Evolutionary conservation across 2,329 filamentous ascomycete species (phyloP).

Genomic region (Penicillium decumbens): DNA sequence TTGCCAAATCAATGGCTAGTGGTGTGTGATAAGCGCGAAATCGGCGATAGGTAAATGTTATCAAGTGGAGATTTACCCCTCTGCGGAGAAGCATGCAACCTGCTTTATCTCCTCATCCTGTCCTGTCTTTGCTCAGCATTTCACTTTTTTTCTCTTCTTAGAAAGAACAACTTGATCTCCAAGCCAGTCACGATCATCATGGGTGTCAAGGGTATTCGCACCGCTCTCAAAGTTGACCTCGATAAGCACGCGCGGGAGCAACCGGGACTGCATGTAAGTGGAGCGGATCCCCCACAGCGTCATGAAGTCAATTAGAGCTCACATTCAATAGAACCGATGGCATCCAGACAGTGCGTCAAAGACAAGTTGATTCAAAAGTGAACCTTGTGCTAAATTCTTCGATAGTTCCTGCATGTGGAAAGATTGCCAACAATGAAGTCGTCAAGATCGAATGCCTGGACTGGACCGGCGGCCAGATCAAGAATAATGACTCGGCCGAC

Average conservation of each 20-base stretch:
- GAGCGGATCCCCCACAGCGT: conserved; percentile 6
- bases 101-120: conserved; percentile 8
- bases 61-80: conserved; percentile 6
- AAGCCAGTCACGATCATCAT: conserved; percentile 20
- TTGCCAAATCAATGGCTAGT: neutral
- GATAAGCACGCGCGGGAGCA: conserved; percentile 68
- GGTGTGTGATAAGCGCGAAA: neutral
- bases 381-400: neutral
- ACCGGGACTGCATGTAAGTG: conserved; percentile 62
- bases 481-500: conserved; percentile 84
- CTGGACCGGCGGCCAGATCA: conserved; percentile 74
- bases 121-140: neutral
- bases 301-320: conserved; percentile 3
- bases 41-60: conserved; percentile 2
- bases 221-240: conserved; percentile 67
- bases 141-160: neutral
- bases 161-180: neutral
- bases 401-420: conserved; percentile 66
- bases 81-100: conserved; percentile 5
- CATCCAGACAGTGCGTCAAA: conserved; percentile 71
- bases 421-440: conserved; percentile 75
- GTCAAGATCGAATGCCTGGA: conserved; percentile 93
- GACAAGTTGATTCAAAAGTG: neutral
- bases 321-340: conserved; percentile 70
- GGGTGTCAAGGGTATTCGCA: conserved; percentile 54